A percentile compares a stretch with the other conserved stretches of the same genome.
Conservation (phyloP, 257 asterid genomes). For the Solanum tarapatanum region DNA sequence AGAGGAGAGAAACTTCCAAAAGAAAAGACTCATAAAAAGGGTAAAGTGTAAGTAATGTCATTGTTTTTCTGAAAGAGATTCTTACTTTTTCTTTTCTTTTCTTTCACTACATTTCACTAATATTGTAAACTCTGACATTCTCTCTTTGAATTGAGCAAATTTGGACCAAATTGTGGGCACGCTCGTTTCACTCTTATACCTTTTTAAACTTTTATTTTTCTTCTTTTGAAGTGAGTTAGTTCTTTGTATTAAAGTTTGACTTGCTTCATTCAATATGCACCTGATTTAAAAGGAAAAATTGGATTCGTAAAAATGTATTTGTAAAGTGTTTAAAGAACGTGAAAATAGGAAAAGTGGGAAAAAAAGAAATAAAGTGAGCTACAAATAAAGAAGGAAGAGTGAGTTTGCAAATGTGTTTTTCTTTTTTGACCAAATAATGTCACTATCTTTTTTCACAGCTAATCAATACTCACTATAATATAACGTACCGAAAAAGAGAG, state of each 20-base stretch:
- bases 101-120: not conserved
- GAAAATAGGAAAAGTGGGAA: not conserved
- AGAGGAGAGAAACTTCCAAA: slow-evolving; percentile 22
- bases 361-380: slow-evolving; percentile 7
- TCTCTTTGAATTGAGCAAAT: not conserved
- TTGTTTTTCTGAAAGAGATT: not conserved
- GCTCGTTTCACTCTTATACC: slow-evolving; percentile 3
- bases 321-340: slow-evolving; percentile 2
- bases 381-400: not conserved
- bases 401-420: not conserved
- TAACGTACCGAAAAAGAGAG: no score
- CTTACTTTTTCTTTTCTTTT: not conserved
- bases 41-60: slow-evolving; percentile 4
- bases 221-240: not conserved
- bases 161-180: slow-evolving; percentile 16
- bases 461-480: not conserved
- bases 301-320: not conserved
- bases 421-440: not conserved
- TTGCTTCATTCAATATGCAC: slow-evolving; percentile 18
- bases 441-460: not conserved
- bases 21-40: slow-evolving; percentile 11
- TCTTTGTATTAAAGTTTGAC: slow-evolving; percentile 25
- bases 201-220: not conserved
- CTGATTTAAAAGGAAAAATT: not conserved
- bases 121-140: slow-evolving; percentile 8